phyloP scores from a whole-genome alignment of 2,329 filamentous ascomycete genomes.

The Alternaria rosae region DNA sequence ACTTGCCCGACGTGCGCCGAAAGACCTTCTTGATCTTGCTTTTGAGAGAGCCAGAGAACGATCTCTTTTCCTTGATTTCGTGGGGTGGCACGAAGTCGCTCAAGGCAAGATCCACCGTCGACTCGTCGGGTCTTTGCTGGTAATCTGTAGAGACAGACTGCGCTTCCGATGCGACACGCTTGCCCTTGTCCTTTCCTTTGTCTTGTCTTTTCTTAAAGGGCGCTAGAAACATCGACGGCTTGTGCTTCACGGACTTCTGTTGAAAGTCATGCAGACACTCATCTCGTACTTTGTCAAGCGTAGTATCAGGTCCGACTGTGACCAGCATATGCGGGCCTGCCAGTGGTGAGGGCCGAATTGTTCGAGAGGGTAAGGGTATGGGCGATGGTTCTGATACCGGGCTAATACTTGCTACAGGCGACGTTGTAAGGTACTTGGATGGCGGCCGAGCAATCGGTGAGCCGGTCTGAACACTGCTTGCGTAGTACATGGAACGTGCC shows the following conservation, averaged over 20 bases:
- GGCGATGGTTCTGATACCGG: conserved; percentile 10
- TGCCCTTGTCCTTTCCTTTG: conserved; percentile 32
- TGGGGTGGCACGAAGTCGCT: conserved; percentile 34
- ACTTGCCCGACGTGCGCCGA: conserved; percentile 47
- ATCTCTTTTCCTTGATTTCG: conserved; percentile 64
- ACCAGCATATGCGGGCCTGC: conserved; percentile 35
- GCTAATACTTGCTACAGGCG: conserved; percentile 18
- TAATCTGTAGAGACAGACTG: conserved; percentile 20
- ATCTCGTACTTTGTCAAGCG: conserved; percentile 48
- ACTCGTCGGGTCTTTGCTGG: conserved; percentile 18
- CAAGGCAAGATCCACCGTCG: conserved; percentile 17
- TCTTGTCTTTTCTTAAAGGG: conserved; percentile 55
- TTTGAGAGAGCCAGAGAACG: conserved; percentile 68
- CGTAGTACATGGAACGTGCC: conserved; percentile 50
- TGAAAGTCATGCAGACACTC: conserved; percentile 52
- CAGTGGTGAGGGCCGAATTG: conserved; percentile 27
- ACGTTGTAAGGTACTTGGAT: conserved; percentile 42
- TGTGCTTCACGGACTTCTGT: conserved; percentile 50
- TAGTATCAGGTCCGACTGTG: conserved; percentile 32
- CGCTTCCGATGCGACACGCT: conserved; percentile 21
- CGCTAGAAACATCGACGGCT: conserved; percentile 54
- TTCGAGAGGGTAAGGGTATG: conserved; percentile 8
- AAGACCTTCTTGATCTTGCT: conserved; percentile 68
- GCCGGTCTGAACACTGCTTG: conserved; percentile 48
- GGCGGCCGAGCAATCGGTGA: conserved; percentile 46